Conservation (phyloP, 75 land plant species). For the Isoetes taiwanensis region DNA sequence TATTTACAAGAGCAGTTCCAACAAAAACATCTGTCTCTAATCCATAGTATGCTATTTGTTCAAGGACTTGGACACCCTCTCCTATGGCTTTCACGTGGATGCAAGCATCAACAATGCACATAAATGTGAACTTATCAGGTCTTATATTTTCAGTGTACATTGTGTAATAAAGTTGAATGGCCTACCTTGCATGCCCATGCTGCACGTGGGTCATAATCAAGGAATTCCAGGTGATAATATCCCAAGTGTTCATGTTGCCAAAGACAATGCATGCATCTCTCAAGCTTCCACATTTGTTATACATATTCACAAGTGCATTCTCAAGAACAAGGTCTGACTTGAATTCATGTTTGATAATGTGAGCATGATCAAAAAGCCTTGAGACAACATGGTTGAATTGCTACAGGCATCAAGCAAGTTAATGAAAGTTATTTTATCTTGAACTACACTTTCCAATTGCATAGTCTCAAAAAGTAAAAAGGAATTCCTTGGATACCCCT, state of each 20-base stretch:
- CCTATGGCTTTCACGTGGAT: not conserved
- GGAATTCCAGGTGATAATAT: conserved; percentile 13
- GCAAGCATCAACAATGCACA: conserved; percentile 9
- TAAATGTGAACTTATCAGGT: conserved; percentile 11
- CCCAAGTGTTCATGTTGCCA: not conserved
- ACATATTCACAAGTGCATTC: conserved; percentile 14
- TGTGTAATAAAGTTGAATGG: conserved; percentile 9
- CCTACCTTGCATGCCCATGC: conserved; percentile 10
- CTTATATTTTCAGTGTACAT: conserved; percentile 5
- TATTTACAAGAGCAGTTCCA: conserved; percentile 13
- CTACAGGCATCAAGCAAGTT: too few species aligned
- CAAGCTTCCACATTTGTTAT: conserved; percentile 11
- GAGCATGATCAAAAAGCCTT: too few species aligned
- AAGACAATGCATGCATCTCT: conserved; percentile 9
- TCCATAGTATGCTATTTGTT: not conserved
- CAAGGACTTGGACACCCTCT: conserved; percentile 23
- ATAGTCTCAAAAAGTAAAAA: too few species aligned
- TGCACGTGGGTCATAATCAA: conserved; percentile 13
- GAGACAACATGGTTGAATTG: too few species aligned
- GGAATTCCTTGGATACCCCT: too few species aligned
- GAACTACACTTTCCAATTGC: too few species aligned
- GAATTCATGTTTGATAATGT: too few species aligned
- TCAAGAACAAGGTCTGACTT: too few species aligned
- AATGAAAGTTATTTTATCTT: too few species aligned
- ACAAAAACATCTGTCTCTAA: conserved; percentile 4